Base-by-base conservation (phyloP, 805 yeast genomes). In the Wickerhamiella occidentalis region DNA sequence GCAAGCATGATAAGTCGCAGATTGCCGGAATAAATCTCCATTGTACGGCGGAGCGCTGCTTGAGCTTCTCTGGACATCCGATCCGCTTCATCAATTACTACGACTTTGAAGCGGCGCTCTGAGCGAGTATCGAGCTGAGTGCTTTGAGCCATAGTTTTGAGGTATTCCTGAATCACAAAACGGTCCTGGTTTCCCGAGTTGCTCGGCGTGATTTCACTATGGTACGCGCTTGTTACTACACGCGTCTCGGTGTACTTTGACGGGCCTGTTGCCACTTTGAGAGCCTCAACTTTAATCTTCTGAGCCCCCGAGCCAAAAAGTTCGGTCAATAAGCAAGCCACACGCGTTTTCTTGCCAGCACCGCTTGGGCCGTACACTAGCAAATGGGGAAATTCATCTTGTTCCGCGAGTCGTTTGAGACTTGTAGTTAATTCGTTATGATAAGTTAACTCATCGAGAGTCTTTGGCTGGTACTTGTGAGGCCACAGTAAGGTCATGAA, bases 181-280 rank as follows among this genome's bases (percentile, higher is more conserved):
- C 97, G 74, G 66, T 92, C 99, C 61, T 87, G 86, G 64, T 82
- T 86, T 6, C 97, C 97, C 80, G 92, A 82, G 66, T 92, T 98
- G 52, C 92, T 77, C 6, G 99, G 99, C 2, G 97, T 92, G 58
- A 92, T 84, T 63, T 92, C 99, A 54, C 88, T 67, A 66, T 92
- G 99, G 61, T 81, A 78, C 0, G 90, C 84, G 9, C 94, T 82
- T 40, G 95, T 83, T n/a, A 92, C 84, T 19, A 92, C 87, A 60
- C 86, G 92, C 66, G 92, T 80, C 59, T 92, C 97, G 50, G 92
- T 66, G 62, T 86, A 90, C 44, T 88, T 70, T 55, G 79, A 81
- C 7, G 84, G 73, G 29, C 57, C 59, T 0, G 94, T 82, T 29
- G 77, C 78, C 61, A 90, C 85, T 1, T 83, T 79, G 57, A 94